phyloP scores from a whole-genome alignment of 176 grass and related monocot species.

The Eleusine indica region DNA sequence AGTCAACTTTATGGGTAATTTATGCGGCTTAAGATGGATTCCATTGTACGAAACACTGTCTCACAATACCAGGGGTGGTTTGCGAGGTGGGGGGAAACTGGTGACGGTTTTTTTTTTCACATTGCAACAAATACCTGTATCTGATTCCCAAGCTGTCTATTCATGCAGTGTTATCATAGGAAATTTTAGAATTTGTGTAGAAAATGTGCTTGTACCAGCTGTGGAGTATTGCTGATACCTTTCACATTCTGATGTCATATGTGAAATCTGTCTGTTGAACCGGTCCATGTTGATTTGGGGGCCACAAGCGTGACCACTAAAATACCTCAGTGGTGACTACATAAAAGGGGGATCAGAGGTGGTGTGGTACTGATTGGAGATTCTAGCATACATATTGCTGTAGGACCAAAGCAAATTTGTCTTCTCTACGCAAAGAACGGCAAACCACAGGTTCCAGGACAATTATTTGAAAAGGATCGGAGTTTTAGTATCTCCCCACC shows the following conservation, averaged over 20 bases:
- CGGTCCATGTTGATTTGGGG: conserved; percentile 9
- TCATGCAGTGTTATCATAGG: background rate
- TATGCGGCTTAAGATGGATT: conserved; percentile 50
- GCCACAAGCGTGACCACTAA: conserved; percentile 37
- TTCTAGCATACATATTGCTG: conserved; percentile 41
- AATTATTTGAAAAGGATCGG: conserved; percentile 36
- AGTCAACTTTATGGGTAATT: conserved; percentile 61
- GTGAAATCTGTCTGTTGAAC: conserved; percentile 14
- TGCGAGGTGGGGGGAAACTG: background rate
- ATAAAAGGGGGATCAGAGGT: conserved; percentile 24
- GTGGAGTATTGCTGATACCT: conserved; percentile 4
- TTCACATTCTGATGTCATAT: background rate
- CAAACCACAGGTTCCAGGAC: conserved; percentile 37
- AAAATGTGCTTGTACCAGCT: background rate
- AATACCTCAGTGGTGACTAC: conserved; percentile 33
- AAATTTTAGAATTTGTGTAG: background rate
- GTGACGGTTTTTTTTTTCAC: background rate
- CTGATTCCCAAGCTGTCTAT: conserved; percentile 8
- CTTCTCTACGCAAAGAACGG: background rate
- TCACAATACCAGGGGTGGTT: conserved; percentile 24
- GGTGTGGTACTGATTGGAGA: conserved; percentile 25
- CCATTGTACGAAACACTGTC: conserved; percentile 30
- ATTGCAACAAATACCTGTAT: background rate
- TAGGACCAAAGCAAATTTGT: conserved; percentile 43
- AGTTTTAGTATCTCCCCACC: conserved; percentile 38